Evolutionary conservation across 2,329 filamentous ascomycete species (phyloP).

Genomic region (Keithomyces neogunnii): DNA sequence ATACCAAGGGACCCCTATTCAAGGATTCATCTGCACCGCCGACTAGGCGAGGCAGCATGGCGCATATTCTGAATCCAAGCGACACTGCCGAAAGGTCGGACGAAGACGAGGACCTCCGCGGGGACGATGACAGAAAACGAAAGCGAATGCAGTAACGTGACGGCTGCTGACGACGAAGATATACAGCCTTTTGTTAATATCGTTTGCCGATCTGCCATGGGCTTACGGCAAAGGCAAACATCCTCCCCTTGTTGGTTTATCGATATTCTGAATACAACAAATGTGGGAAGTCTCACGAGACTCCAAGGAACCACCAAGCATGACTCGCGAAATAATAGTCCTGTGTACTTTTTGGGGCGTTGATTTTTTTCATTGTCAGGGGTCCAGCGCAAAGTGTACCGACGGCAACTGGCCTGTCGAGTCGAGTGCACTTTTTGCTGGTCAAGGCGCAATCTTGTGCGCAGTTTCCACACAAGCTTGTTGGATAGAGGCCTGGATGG

Average conservation of each 20-base stretch:
- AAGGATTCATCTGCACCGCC: slow-evolving; percentile 49
- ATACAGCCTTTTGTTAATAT: neutral
- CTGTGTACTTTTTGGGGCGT: neutral
- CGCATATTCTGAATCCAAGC: slow-evolving; percentile 53
- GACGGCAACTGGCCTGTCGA: neutral
- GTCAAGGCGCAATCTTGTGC: neutral
- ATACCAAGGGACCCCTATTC: slow-evolving; percentile 40
- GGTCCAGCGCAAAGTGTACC: neutral
- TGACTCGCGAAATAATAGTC: neutral
- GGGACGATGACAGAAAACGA: slow-evolving; percentile 52
- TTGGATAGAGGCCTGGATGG: neutral
- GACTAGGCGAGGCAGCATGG: slow-evolving; percentile 52
- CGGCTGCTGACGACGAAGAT: neutral
- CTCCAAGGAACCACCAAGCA: neutral
- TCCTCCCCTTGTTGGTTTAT: neutral
- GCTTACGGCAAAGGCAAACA: neutral
- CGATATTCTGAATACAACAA: neutral
- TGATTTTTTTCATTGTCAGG: neutral
- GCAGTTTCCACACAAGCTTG: too few species aligned
- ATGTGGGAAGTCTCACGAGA: neutral
- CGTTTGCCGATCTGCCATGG: neutral
- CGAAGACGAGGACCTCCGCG: slow-evolving; percentile 46
- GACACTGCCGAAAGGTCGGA: slow-evolving; percentile 47
- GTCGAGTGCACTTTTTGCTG: too few species aligned
- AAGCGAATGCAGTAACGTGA: slow-evolving; percentile 43